A percentile compares a stretch with the other conserved stretches of the same genome.
Evolutionary conservation across 129 eudicot genomes (phyloP).

Genomic region (Artemisia argyi): DNA sequence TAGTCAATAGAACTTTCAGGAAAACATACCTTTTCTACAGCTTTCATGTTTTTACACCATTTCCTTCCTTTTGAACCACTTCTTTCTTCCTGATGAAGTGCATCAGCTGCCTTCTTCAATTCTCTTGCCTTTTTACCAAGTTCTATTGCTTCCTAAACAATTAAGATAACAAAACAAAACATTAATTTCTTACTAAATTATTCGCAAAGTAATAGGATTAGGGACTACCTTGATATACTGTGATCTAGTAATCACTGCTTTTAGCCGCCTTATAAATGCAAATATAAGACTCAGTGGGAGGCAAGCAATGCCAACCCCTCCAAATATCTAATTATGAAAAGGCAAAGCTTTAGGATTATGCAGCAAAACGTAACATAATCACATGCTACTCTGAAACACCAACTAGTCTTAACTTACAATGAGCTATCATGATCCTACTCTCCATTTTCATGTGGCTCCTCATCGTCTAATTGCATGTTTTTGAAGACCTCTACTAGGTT

Average conservation of each 20-base stretch:
- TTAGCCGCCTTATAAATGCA: constrained; percentile 87
- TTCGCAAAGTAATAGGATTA: constrained; percentile 10
- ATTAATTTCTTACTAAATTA: constrained; percentile 2
- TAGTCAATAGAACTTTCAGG: background rate
- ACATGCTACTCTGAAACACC: too few species aligned
- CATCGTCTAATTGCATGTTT: constrained; percentile 81
- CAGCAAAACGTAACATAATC: background rate
- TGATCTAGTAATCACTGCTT: constrained; percentile 94
- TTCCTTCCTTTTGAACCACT: constrained; percentile 89
- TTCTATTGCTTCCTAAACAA: constrained; percentile 87
- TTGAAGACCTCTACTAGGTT: constrained; percentile 83
- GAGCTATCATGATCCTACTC: constrained; percentile 49
- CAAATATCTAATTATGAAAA: constrained; percentile 66
- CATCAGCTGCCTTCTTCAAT: constrained; percentile 93
- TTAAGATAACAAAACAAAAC: background rate
- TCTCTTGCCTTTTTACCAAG: constrained; percentile 92
- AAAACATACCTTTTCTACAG: constrained; percentile 72
- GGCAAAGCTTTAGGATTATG: constrained; percentile 12
- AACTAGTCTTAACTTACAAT: too few species aligned
- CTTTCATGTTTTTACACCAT: constrained; percentile 88
- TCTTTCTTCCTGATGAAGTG: constrained; percentile 88
- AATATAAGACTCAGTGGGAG: constrained; percentile 88
- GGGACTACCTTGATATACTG: constrained; percentile 86
- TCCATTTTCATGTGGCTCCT: constrained; percentile 76
- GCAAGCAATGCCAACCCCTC: constrained; percentile 98